Base-by-base conservation (phyloP, 2,329 filamentous ascomycete species). In the Exserohilum rostratum region DNA sequence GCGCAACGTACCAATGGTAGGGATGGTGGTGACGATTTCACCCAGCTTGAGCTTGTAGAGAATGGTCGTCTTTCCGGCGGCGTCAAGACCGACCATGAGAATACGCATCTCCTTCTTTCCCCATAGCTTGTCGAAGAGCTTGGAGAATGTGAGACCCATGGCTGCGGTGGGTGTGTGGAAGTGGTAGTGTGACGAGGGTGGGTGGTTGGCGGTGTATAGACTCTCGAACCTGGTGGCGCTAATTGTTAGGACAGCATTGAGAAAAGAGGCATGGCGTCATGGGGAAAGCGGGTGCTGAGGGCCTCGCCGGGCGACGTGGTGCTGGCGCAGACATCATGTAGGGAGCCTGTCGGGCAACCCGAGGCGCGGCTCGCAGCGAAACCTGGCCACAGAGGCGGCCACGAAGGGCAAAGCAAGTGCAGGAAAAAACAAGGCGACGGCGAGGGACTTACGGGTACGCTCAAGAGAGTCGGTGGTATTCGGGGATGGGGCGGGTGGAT, bases 101-200 rank as follows among this genome's bases (percentile, higher is more conserved):
- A 99, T 88, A 73, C 93, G 90, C 92, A 98, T 97, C 82, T 98
- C 93, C 84, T 96, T 96, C 67, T 93, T 96, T 80, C 93, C 93
- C 83, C 96, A 98, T 83, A 98, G 91, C 87, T 96, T 96, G 80
- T 91, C 90, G 88, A 97, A 93, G 81, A 97, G 88, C 82, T 96
- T 96, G 71, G 91, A 96, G 77, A 97, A 84, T 79, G 91, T 89
- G 73, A 89, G 90, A 81, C 93, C 93, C 93, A 98, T 98, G 67
- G 76, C 89, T 83, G 85, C 84, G 84, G 80, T 64, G 59, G 64
- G 50, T 58, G 57, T 61, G 61, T 61, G 64, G 58, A 61, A 60
- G 57, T 65, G 66, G 58, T 60, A 62, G 57, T 66, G 65, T 58
- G 61, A 55, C 55, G 34, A 53, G 60, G 40, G 52, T 51, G 66